Percentiles rank a stretch among this genome's conserved stretches.
Conservation (phyloP, 2,329 filamentous ascomycete genomes). For the Teratosphaeria nubilosa region DNA sequence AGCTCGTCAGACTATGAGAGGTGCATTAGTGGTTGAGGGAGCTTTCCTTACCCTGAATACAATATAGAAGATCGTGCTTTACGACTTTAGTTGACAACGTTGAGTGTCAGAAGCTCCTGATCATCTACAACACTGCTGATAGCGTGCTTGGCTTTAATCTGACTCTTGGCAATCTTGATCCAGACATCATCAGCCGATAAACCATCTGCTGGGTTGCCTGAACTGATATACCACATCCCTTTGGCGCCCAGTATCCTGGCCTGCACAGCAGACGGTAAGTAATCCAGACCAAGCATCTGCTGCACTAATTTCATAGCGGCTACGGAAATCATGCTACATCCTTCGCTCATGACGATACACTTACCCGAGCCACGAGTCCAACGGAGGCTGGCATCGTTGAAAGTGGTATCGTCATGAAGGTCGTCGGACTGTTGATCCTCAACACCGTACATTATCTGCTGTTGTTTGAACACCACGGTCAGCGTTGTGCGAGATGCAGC, state of each 20-base stretch:
- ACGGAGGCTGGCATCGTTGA: conserved; percentile 23
- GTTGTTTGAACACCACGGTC: conserved; percentile 26
- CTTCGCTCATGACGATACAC: conserved; percentile 36
- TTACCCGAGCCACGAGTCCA: conserved; percentile 5
- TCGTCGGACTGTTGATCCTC: conserved; percentile 6
- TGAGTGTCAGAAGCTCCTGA: conserved; percentile 40
- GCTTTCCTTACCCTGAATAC: conserved; percentile 44
- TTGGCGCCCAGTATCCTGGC: conserved; percentile 63
- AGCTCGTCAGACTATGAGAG: not conserved
- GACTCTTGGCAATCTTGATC: conserved; percentile 57
- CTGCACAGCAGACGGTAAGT: conserved; percentile 57
- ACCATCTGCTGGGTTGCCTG: not conserved
- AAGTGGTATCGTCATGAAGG: conserved; percentile 26
- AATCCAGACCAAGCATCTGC: conserved; percentile 38
- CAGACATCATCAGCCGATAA: conserved; percentile 32
- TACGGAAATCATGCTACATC: conserved; percentile 56
- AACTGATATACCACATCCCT: conserved; percentile 56
- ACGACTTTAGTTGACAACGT: conserved; percentile 45
- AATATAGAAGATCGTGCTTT: conserved; percentile 45
- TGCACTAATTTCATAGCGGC: conserved; percentile 47
- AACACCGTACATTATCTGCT: conserved; percentile 23
- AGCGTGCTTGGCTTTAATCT: conserved; percentile 47
- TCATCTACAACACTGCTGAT: conserved; percentile 22
- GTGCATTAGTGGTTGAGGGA: not conserved
- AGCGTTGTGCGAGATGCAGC: conserved; percentile 31